Evolutionary conservation across 1,284 basidiomycete genomes (phyloP).

Genomic region (Porogramme epimiltina): DNA sequence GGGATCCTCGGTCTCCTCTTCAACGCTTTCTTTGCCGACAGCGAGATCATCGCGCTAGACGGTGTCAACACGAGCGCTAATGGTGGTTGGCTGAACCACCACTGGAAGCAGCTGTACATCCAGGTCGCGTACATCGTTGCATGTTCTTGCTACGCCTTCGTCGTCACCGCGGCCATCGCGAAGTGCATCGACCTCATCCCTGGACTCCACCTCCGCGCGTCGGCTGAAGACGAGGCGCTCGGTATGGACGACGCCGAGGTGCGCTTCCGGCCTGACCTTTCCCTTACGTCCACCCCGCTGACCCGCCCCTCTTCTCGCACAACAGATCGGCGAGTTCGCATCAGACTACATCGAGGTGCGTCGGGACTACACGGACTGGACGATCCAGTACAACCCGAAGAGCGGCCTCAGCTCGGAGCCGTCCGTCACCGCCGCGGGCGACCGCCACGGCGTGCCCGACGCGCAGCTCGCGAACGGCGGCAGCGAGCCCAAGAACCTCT

Average conservation of each 20-base stretch:
- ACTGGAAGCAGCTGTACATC: constrained; percentile 80
- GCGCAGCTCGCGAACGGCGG: constrained; percentile 2
- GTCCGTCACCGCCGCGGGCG: constrained; percentile 42
- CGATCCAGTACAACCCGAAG: constrained; percentile 31
- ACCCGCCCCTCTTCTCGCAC: neutral
- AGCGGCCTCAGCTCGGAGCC: constrained; percentile 14
- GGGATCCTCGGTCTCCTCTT: constrained; percentile 84
- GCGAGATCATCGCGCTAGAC: constrained; percentile 66
- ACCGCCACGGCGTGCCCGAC: constrained; percentile 49
- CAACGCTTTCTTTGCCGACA: constrained; percentile 81
- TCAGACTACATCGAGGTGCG: constrained; percentile 80
- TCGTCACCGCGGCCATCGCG: constrained; percentile 67
- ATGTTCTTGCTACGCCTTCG: constrained; percentile 64
- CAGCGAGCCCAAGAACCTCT: neutral
- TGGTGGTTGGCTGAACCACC: constrained; percentile 74
- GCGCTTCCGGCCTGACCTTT: constrained; percentile 24
- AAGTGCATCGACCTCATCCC: constrained; percentile 79
- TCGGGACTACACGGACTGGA: constrained; percentile 66
- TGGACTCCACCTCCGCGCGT: constrained; percentile 72
- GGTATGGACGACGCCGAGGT: constrained; percentile 91
- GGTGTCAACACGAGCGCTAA: constrained; percentile 68
- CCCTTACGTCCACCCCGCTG: neutral
- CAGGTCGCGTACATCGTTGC: constrained; percentile 85
- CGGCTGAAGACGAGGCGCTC: constrained; percentile 77
- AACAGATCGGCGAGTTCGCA: constrained; percentile 76